Evolutionary conservation across 768 basidiomycete genomes (phyloP).

Genomic region (Hypholoma fasciculare): DNA sequence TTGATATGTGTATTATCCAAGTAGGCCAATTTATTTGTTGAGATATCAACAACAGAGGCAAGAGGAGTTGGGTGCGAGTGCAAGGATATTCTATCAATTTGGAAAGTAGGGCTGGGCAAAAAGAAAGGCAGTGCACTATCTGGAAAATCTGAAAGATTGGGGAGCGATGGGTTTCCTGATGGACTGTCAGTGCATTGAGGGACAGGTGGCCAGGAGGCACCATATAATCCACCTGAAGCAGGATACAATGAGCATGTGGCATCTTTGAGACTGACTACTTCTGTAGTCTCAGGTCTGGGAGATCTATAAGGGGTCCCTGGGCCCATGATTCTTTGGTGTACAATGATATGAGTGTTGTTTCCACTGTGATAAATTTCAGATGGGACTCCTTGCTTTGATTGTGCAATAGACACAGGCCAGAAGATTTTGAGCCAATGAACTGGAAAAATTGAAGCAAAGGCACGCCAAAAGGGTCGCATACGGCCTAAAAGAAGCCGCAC

Average conservation of each 20-base stretch:
- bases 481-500: no score
- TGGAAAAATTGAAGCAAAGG: no score
- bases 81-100: not conserved
- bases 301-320: no score
- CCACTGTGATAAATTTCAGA: no score
- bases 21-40: not conserved
- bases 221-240: not conserved
- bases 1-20: constrained; percentile 8
- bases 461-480: no score
- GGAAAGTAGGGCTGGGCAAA: not conserved
- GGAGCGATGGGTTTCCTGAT: not conserved
- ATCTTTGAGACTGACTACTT: not conserved
- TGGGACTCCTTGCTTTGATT: no score
- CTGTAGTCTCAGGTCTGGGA: no score
- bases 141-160: not conserved
- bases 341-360: not conserved
- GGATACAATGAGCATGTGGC: constrained; percentile 1
- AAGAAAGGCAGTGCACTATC: no score
- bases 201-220: not conserved
- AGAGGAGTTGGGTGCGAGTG: not conserved
- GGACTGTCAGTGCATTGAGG: not conserved
- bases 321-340: no score
- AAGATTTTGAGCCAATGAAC: no score
- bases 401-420: no score
- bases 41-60: no score